These are phyloP conservation scores for Pleodorina starrii DNA, from an alignment of 139 green algal species.

Conservation along the genomic window DNA sequence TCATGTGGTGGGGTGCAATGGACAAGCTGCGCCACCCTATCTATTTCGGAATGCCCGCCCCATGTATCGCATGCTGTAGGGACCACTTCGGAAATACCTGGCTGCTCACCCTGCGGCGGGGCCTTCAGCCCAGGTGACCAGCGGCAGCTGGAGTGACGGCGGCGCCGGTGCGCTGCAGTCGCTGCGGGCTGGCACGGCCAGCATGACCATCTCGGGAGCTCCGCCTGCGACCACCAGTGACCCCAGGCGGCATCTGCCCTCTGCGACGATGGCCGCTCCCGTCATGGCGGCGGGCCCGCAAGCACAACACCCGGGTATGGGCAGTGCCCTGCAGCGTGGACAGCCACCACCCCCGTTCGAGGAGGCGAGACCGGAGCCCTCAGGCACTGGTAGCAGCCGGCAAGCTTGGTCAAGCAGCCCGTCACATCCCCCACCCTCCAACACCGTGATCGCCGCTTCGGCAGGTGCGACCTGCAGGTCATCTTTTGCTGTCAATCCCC, in stretches of 20 bases:
- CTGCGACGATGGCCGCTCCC: neutral
- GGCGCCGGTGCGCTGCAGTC: neutral
- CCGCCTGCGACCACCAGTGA: neutral
- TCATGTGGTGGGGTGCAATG: no score
- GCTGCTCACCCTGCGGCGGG: neutral
- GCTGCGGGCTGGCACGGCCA: neutral
- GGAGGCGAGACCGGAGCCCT: neutral
- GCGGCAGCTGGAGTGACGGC: neutral
- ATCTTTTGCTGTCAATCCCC: neutral
- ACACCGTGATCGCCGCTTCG: neutral
- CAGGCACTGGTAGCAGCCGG: neutral
- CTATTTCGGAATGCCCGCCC: no score
- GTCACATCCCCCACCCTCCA: neutral
- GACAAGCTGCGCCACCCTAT: no score
- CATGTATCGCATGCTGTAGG: no score
- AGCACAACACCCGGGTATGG: neutral
- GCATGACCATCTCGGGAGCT: neutral
- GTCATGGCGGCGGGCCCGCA: neutral
- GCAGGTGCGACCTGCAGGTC: neutral
- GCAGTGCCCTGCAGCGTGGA: neutral
- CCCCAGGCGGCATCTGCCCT: constrained; percentile 3
- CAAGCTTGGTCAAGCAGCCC: neutral
- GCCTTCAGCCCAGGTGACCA: neutral
- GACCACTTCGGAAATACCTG: constrained; percentile 8
- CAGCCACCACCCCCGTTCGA: neutral